These are phyloP conservation scores for Curvularia eragrostidis DNA, from an alignment of 2,329 filamentous ascomycete genomes.

Conservation along the genomic window DNA sequence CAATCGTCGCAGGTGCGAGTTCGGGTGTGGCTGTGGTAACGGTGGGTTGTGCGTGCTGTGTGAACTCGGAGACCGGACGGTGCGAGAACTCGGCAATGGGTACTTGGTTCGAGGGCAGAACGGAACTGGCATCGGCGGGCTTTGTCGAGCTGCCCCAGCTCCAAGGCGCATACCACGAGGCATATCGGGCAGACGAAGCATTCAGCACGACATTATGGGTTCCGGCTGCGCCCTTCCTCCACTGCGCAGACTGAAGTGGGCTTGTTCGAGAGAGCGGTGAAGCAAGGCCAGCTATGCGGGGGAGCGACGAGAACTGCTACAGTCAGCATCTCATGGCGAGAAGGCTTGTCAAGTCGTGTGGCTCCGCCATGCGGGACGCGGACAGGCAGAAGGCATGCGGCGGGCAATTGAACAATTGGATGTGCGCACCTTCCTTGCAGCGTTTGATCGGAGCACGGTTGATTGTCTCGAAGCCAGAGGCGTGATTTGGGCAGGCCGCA, in stretches of 20 bases:
- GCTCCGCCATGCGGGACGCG: constrained; percentile 16
- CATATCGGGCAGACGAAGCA: constrained; percentile 37
- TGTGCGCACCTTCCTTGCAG: constrained; percentile 46
- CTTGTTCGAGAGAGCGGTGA: constrained; percentile 32
- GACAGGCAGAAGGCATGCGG: constrained; percentile 5
- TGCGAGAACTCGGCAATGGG: constrained; percentile 33
- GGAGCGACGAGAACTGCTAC: constrained; percentile 44
- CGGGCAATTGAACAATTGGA: constrained; percentile 5
- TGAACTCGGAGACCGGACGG: constrained; percentile 15
- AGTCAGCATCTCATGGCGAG: constrained; percentile 17
- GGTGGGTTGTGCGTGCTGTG: constrained; percentile 24
- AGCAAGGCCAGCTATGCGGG: constrained; percentile 30
- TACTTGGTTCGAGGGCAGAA: constrained; percentile 23
- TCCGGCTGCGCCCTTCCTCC: constrained; percentile 34
- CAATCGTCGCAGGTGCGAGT: constrained; percentile 47
- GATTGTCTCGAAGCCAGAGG: constrained; percentile 34
- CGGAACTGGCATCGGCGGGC: constrained; percentile 24
- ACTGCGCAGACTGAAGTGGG: constrained; percentile 34
- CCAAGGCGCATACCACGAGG: constrained; percentile 48
- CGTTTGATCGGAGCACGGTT: constrained; percentile 26
- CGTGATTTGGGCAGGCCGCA: constrained; percentile 46
- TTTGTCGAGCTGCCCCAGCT: constrained; percentile 43
- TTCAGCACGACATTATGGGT: constrained; percentile 27
- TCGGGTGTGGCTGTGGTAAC: constrained; percentile 44
- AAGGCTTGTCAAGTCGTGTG: background rate